These are phyloP conservation scores for Sporothrix humicola DNA, from an alignment of 2,329 filamentous ascomycete genomes.

Conservation along the genomic window DNA sequence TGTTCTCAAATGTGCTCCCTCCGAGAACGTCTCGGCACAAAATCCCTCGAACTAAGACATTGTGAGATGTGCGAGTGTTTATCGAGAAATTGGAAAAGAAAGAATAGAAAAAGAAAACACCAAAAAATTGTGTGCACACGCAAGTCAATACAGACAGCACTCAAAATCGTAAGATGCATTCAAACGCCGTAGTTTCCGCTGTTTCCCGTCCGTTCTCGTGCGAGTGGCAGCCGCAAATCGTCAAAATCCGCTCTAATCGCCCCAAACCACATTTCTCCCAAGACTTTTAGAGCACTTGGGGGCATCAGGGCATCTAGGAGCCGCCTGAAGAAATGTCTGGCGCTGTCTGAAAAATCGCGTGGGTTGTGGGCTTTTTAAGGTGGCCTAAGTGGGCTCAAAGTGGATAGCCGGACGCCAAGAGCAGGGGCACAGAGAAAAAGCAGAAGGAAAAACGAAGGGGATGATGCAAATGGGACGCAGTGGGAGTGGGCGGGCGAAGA, in stretches of 20 bases:
- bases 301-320: neutral
- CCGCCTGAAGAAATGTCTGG: neutral
- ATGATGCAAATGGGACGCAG: no score
- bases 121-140: neutral
- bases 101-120: neutral
- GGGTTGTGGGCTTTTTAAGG: neutral
- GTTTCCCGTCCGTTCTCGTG: slow-evolving; percentile 18
- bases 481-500: neutral
- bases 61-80: neutral
- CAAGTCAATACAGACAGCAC: neutral
- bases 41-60: neutral
- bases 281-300: neutral
- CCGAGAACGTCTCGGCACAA: neutral
- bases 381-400: neutral
- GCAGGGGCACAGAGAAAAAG: neutral
- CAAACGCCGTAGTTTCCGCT: neutral
- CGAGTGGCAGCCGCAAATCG: neutral
- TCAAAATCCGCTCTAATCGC: no score
- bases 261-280: neutral
- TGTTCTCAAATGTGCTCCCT: slow-evolving; percentile 3
- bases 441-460: neutral
- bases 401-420: neutral
- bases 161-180: neutral
- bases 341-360: neutral
- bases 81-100: neutral